These are phyloP conservation scores for Diutina mesorugosa DNA, from an alignment of 1,139 yeast species.

Conservation along the genomic window DNA sequence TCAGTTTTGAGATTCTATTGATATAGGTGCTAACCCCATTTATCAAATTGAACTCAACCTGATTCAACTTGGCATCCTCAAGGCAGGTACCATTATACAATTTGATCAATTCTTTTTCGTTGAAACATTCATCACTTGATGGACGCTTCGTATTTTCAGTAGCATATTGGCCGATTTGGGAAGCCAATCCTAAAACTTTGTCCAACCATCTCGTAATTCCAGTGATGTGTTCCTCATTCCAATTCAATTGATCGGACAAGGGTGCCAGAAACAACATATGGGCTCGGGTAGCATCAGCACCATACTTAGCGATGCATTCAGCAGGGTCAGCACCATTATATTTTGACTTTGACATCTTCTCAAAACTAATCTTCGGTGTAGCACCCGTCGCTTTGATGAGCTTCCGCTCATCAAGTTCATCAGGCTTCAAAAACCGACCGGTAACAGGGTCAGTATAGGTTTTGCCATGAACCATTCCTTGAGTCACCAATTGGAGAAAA, in stretches of 20 bases:
- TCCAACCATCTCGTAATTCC: constrained; percentile 84
- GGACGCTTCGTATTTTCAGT: not conserved
- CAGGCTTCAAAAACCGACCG: constrained; percentile 67
- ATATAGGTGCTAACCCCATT: constrained; percentile 43
- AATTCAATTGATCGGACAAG: constrained; percentile 61
- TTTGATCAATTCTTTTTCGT: not conserved
- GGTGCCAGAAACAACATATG: constrained; percentile 94
- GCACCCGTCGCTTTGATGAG: constrained; percentile 35
- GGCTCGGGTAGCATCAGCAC: constrained; percentile 92
- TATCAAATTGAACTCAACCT: constrained; percentile 32
- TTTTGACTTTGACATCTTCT: constrained; percentile 94
- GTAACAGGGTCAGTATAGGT: constrained; percentile 63
- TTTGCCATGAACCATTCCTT: constrained; percentile 96
- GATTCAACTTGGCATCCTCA: not conserved
- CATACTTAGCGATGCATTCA: constrained; percentile 62
- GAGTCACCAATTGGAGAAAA: constrained; percentile 66
- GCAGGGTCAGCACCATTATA: constrained; percentile 89
- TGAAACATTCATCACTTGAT: not conserved
- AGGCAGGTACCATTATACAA: not conserved
- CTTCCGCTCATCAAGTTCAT: constrained; percentile 47
- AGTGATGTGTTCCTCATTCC: constrained; percentile 82
- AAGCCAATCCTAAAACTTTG: constrained; percentile 34
- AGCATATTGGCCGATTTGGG: constrained; percentile 3
- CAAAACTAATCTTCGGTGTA: constrained; percentile 46
- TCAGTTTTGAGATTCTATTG: constrained; percentile 40